A percentile compares a stretch with the other conserved stretches of the same genome.
phyloP scores from a whole-genome alignment of 495 filamentous ascomycete species.

The Parathielavia appendiculata region DNA sequence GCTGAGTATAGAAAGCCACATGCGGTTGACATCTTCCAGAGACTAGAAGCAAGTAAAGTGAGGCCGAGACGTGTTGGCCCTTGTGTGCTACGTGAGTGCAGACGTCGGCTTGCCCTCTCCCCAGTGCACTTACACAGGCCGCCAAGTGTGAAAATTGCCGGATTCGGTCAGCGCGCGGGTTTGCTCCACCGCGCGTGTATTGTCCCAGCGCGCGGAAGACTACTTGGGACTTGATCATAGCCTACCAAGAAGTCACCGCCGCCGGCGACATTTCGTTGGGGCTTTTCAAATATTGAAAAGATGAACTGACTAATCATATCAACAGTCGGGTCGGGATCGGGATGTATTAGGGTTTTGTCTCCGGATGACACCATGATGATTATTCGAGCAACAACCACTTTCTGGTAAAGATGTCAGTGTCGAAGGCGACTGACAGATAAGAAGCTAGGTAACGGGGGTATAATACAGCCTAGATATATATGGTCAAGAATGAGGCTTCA shows the following conservation, averaged over 20 bases:
- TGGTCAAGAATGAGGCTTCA: neutral
- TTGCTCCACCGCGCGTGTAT: too few relatives aligned
- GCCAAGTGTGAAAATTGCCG: neutral
- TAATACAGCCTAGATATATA: too few relatives aligned
- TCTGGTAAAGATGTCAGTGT: too few relatives aligned
- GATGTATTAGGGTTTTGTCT: neutral
- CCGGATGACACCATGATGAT: neutral
- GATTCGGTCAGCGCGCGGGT: constrained; percentile 15
- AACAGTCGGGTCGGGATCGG: neutral
- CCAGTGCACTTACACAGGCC: neutral
- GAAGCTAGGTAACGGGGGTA: too few relatives aligned
- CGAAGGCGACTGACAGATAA: too few relatives aligned
- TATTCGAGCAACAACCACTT: too few relatives aligned
- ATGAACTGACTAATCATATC: neutral
- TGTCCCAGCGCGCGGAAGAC: neutral
- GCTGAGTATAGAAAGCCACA: too few relatives aligned
- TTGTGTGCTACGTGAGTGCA: too few relatives aligned
- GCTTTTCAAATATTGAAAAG: neutral
- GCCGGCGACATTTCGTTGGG: constrained; percentile 3
- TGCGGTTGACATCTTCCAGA: neutral
- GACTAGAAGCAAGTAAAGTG: too few relatives aligned
- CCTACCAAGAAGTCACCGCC: neutral
- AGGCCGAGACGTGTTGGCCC: too few relatives aligned
- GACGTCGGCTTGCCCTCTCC: too few relatives aligned
- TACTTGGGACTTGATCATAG: neutral